These are phyloP conservation scores for Cyclotella atomus DNA, from an alignment of 108 stramenopile species.

Conservation along the genomic window DNA sequence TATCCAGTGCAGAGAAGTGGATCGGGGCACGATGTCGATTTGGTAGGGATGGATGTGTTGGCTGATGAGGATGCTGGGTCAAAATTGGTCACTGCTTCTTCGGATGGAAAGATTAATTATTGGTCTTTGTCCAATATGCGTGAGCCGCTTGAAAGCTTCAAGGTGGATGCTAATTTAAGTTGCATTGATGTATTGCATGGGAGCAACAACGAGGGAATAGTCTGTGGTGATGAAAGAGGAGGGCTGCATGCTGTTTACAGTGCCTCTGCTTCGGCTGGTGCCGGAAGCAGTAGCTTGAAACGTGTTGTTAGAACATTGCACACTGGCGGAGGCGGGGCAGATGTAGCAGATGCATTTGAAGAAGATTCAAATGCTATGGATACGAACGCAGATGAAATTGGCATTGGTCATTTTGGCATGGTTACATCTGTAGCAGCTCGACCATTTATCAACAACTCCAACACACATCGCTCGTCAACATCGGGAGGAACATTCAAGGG, in stretches of 20 bases:
- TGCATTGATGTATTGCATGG: slow-evolving; percentile 78
- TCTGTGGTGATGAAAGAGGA: slow-evolving; percentile 83
- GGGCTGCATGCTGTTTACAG: slow-evolving; percentile 64
- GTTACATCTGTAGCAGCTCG: slow-evolving; percentile 71
- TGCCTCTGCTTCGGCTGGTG: slow-evolving; percentile 24
- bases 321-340: slow-evolving; percentile 19
- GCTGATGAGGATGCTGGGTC: slow-evolving; percentile 43
- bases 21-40: slow-evolving; percentile 78
- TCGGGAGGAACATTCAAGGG: slow-evolving; percentile 64
- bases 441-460: slow-evolving; percentile 32
- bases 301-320: slow-evolving; percentile 61
- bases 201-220: slow-evolving; percentile 55
- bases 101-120: slow-evolving; percentile 82
- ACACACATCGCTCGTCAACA: slow-evolving; percentile 18
- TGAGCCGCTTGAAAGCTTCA: slow-evolving; percentile 72
- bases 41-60: slow-evolving; percentile 57
- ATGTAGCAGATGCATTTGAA: slow-evolving; percentile 2
- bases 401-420: slow-evolving; percentile 84
- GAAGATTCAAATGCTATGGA: slow-evolving; percentile 1
- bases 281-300: slow-evolving; percentile 58
- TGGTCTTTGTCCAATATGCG: slow-evolving; percentile 86
- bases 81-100: slow-evolving; percentile 73
- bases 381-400: slow-evolving; percentile 29
- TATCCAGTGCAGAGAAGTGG: slow-evolving; percentile 84
- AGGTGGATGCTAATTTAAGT: slow-evolving; percentile 76